Base-by-base conservation (phyloP, 129 eudicot species). In the Calendula officinalis region DNA sequence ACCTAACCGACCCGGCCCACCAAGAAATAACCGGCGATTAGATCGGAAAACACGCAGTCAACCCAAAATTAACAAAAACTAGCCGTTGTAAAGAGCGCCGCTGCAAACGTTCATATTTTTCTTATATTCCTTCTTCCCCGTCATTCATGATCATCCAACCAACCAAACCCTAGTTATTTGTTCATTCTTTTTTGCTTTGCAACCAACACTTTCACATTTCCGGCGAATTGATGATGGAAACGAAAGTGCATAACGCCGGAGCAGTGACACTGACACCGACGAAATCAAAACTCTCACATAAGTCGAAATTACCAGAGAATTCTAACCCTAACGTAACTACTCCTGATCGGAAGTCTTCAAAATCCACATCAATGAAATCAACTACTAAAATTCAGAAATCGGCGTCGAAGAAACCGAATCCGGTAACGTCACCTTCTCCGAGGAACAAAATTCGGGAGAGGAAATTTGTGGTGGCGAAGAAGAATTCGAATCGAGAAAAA, bases 391-490 rank as follows among this genome's bases (percentile, higher is more conserved):
- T 22, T 22, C 30, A 22, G 30, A 22, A 22, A 22, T 22, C 30
- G 30, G 1, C 2, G 30, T 22, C 45, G 56, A 85, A 53, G 71
- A 85, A 70, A 76, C 83, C 82, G 56, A 79, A 36, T 14, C 77
- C 58, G 36, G 44, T 73, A 32, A 4, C 67, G 5, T 73, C 78
- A 2, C 66, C 64, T 5, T 56, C 77, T 63, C 82, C 83, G 9
- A 62, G 70, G 70, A 91, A 81, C 50, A 88, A 77, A 75, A 83
- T 88, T 30, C 84, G 92, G 0, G 84, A 83, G 68, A 69, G 99
- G 70, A 86, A 76, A 79, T 92, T 92, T 52, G 82, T 88, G 6
- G 84, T 88, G 64, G 95, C 96, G 40, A 88, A 85, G 74, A 92
- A 77, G 86, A 85, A 73, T 11, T 49, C 74, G 42, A 65, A 81